A percentile compares a stretch with the other conserved stretches of the same genome.
Evolutionary conservation across 1,284 basidiomycete genomes (phyloP).

Genomic region (Trametes versicolor): DNA sequence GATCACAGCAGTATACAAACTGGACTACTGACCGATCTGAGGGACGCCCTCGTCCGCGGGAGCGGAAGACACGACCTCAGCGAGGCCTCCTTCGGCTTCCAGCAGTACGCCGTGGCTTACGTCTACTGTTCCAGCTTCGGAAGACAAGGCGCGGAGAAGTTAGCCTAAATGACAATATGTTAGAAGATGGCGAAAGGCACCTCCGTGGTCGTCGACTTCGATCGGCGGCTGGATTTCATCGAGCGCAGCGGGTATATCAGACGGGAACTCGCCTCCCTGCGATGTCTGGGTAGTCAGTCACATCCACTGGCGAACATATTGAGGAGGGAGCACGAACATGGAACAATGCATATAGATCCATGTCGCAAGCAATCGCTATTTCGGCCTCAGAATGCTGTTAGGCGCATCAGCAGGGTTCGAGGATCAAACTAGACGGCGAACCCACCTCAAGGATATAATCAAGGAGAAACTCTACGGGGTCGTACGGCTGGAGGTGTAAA

Average conservation of each 20-base stretch:
- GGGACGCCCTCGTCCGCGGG: background rate
- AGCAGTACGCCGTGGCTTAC: background rate
- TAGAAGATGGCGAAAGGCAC: background rate
- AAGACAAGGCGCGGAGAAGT: background rate
- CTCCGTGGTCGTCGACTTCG: constrained; percentile 23
- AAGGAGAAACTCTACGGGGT: constrained; percentile 21
- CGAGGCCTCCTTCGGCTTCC: too few relatives aligned
- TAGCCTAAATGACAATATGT: background rate
- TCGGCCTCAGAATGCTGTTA: constrained; percentile 14
- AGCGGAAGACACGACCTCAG: too few relatives aligned
- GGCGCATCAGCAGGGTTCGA: background rate
- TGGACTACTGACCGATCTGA: background rate
- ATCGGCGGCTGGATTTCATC: constrained; percentile 16
- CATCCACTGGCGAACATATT: background rate
- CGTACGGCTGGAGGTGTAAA: constrained; percentile 2
- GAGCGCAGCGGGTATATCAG: constrained; percentile 3
- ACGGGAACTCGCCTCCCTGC: constrained; percentile 10
- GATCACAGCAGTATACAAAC: too few relatives aligned
- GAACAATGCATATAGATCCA: constrained; percentile 14
- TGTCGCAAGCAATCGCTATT: constrained; percentile 18
- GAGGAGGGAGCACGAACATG: background rate
- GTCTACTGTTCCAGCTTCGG: background rate
- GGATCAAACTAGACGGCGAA: too few relatives aligned
- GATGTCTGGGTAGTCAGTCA: background rate
- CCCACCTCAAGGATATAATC: constrained; percentile 27